A percentile compares a stretch with the other conserved stretches of the same genome.
Evolutionary conservation across 2,329 filamentous ascomycete genomes (phyloP).

Genomic region (Ilyonectria destructans): DNA sequence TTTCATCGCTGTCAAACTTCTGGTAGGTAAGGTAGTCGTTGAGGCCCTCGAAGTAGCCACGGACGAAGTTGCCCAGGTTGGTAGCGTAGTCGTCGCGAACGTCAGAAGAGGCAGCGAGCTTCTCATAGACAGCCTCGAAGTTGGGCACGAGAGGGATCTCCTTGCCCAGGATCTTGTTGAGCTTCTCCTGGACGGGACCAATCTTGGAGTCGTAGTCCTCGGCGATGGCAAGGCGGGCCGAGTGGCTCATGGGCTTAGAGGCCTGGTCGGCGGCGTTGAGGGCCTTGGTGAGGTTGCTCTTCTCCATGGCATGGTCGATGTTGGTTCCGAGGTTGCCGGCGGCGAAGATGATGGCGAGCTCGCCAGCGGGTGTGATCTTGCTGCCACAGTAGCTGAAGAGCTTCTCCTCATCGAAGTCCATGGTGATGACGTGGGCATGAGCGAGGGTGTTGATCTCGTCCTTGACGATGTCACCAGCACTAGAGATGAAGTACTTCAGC

Average conservation of each 20-base stretch:
- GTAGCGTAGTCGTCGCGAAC: constrained; percentile 59
- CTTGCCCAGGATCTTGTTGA: constrained; percentile 58
- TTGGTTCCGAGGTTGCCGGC: constrained; percentile 63
- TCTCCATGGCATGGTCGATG: constrained; percentile 57
- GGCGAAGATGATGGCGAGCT: constrained; percentile 66
- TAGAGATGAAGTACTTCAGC: constrained; percentile 58
- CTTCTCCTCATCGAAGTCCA: constrained; percentile 63
- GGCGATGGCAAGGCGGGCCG: constrained; percentile 60
- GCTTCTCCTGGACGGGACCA: constrained; percentile 55
- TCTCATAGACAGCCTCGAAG: constrained; percentile 62
- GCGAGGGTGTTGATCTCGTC: constrained; percentile 66
- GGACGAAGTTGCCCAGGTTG: constrained; percentile 59
- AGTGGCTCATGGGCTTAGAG: constrained; percentile 58
- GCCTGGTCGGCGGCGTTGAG: constrained; percentile 62
- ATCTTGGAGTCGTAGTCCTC: constrained; percentile 62
- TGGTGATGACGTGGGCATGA: constrained; percentile 60
- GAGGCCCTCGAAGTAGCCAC: constrained; percentile 64
- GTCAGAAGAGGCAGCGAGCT: constrained; percentile 54
- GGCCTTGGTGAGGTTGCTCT: constrained; percentile 59
- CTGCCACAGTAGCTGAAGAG: constrained; percentile 62
- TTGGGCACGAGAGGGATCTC: constrained; percentile 64
- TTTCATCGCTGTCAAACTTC: constrained; percentile 65
- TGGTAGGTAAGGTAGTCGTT: constrained; percentile 58
- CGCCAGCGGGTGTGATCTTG: constrained; percentile 60
- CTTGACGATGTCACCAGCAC: constrained; percentile 57